Evolutionary conservation across 2,329 filamentous ascomycete genomes (phyloP), one percentile per base, ranked within the genome.

Genomic region (Trematosphaeria pertusa): DNA sequence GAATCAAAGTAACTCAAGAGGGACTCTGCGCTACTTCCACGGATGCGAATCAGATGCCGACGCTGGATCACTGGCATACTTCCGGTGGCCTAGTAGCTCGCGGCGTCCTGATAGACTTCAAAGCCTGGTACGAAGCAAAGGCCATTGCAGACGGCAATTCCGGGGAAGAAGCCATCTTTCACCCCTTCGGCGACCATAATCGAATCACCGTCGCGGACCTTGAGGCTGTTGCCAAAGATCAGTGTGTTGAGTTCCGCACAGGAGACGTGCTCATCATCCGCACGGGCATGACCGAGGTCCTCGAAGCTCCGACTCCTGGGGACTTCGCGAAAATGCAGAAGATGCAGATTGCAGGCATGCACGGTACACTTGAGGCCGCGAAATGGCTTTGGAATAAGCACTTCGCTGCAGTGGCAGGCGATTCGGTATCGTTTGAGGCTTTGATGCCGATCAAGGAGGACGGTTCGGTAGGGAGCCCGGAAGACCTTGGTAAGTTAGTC

Each of bases 341-440:
- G 3, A 10, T 33, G 19, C 33, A 54, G 18, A 14, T 52, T n/a
- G 30, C 40, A n/a, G 54, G 50, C 14, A 43, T 54, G 6, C 32
- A 54, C 3, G 54, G 54, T 2, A 41, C 28, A 3, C 34, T 26
- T 21, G 77, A 78, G 17, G 77, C 82, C 7, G 75, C 80, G 3
- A 76, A 79, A 31, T 88, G 85, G 84, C 54, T 88, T 40, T 86
- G 87, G 75, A 82, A 88, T 58, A 80, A 50, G 82, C 41, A 49
- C 12, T 87, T 89, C 55, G 75, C 84, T 0, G 85, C 82, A 1
- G 83, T 86, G 1, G 83, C 80, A 0, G 81, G 82, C 0, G 86
- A 89, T 62, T 70, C 76, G n/a, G 79, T 78, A 20, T 75, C 78
- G 0, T 87, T 88, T 45, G 86, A 89, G 70, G 76, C 78, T 2